phyloP scores from a whole-genome alignment of 129 eudicot genomes.

The Kitagawia praeruptora region DNA sequence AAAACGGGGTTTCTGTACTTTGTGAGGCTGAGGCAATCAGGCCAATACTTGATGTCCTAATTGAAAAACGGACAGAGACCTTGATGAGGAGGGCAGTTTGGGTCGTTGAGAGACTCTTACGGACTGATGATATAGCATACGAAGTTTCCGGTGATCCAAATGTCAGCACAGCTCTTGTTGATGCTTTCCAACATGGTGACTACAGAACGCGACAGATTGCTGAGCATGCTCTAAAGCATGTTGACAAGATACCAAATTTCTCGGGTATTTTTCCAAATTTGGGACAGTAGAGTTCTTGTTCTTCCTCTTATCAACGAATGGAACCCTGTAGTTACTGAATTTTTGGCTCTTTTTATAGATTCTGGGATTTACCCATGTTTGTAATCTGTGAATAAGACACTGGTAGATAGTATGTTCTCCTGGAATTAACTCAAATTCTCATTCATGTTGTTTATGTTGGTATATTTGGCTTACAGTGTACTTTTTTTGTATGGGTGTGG shows the following conservation, averaged over 20 bases:
- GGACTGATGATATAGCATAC: conserved; percentile 55
- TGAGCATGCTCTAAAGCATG: conserved; percentile 71
- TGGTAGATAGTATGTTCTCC: conserved; percentile 16
- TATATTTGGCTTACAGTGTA: not conserved
- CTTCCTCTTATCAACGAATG: not conserved
- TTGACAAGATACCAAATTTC: conserved; percentile 80
- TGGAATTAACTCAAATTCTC: conserved; percentile 6
- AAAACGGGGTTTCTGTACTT: conserved; percentile 58
- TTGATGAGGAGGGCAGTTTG: conserved; percentile 65
- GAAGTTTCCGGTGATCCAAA: conserved; percentile 67
- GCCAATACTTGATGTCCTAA: conserved; percentile 66
- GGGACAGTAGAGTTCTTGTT: conserved; percentile 12
- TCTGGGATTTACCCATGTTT: not conserved
- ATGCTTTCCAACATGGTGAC: conserved; percentile 79
- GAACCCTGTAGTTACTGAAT: not conserved
- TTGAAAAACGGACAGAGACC: conserved; percentile 57
- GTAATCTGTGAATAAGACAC: not conserved
- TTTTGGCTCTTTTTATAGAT: not conserved
- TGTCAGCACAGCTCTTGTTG: conserved; percentile 70
- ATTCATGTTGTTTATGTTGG: conserved; percentile 4
- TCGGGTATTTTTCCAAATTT: conserved; percentile 56
- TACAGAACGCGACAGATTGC: conserved; percentile 74
- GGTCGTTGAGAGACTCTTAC: conserved; percentile 74
- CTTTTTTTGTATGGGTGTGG: not conserved
- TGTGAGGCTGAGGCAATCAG: conserved; percentile 56